Evolutionary conservation across 257 asterid genomes (phyloP).

Genomic region (Misopates orontium): DNA sequence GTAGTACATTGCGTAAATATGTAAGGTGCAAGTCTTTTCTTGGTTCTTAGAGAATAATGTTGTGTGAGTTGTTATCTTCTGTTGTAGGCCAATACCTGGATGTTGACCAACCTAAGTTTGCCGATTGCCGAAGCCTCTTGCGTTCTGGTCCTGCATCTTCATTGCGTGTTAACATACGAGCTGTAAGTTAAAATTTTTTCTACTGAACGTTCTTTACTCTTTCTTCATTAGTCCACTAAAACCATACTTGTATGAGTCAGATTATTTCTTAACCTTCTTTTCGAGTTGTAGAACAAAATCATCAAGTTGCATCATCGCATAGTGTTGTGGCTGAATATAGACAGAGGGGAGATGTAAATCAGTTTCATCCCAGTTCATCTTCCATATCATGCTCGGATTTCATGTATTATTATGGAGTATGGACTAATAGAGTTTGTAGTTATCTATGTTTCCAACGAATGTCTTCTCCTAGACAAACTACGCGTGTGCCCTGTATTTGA

Average conservation of each 20-base stretch:
- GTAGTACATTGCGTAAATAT: background rate
- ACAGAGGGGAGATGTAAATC: too few species aligned
- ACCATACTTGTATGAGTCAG: background rate
- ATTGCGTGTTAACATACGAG: conserved; percentile 91
- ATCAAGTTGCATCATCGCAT: background rate
- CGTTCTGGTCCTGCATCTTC: conserved; percentile 96
- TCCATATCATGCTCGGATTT: too few species aligned
- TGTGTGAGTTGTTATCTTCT: conserved; percentile 19
- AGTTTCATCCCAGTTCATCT: too few species aligned
- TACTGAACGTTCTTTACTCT: background rate
- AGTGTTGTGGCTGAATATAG: too few species aligned
- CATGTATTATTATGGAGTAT: too few species aligned
- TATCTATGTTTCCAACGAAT: too few species aligned
- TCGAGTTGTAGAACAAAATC: conserved; percentile 4
- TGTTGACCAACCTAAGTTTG: conserved; percentile 63
- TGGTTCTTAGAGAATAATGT: conserved; percentile 5
- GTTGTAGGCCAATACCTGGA: conserved; percentile 63
- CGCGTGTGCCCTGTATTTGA: too few species aligned
- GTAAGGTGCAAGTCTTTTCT: background rate
- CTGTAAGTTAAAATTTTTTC: conserved; percentile 56
- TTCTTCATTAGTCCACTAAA: background rate
- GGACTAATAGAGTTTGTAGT: too few species aligned
- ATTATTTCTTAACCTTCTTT: background rate
- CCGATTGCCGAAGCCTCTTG: conserved; percentile 75
- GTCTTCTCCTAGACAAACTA: too few species aligned